Base-by-base conservation (phyloP, 2,329 filamentous ascomycete genomes). In the Colletotrichum sp. region DNA sequence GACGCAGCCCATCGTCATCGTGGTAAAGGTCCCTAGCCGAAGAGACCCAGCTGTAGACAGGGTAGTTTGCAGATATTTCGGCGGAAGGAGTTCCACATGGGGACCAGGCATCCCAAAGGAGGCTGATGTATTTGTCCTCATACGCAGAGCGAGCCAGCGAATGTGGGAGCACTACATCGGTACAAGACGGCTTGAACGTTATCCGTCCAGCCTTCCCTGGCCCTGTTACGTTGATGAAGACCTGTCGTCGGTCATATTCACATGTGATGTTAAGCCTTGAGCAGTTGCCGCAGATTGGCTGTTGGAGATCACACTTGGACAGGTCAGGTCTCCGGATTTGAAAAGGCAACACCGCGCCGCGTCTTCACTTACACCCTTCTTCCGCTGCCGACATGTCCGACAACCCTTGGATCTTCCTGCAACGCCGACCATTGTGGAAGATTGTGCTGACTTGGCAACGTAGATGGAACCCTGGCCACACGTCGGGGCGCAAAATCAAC, bases 11-110 rank as follows among this genome's bases (percentile, higher is more conserved):
- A 2, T 16, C 49, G 15, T 80, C 79, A 8, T 71, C 67, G 15
- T 76, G 62, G 71, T 78, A 79, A 3, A 79, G 72, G 6, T 78
- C 75, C n/a, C 70, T 62, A 28, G 78, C 76, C 10, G 75, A 60
- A 15, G 72, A 69, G 8, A 77, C 78, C 79, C 79, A 80, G 30
- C 77, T 77, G 36, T 69, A 65, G 26, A 70, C 34, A 10, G 66
- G 57, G 28, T 71, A 72, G 26, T 57, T 57, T 52, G 52, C 24
- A 13, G 52, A 59, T 15, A 26, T 21, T 13, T 60, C 66, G 15
- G 52, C 30, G 7, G 71, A 75, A 6, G 30, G 26, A 18, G 26
- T 44, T 5, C 75, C 76, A 15, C 36, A 16, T 12, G 77, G 77
- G 28, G 76, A 72, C 18, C 75, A 74, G 6, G 69, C 30, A 6